Percentiles rank a stretch among this genome's conserved stretches.
These are phyloP conservation scores for Apiospora phragmitis DNA, from an alignment of 2,329 filamentous ascomycete genomes.

Conservation along the genomic window DNA sequence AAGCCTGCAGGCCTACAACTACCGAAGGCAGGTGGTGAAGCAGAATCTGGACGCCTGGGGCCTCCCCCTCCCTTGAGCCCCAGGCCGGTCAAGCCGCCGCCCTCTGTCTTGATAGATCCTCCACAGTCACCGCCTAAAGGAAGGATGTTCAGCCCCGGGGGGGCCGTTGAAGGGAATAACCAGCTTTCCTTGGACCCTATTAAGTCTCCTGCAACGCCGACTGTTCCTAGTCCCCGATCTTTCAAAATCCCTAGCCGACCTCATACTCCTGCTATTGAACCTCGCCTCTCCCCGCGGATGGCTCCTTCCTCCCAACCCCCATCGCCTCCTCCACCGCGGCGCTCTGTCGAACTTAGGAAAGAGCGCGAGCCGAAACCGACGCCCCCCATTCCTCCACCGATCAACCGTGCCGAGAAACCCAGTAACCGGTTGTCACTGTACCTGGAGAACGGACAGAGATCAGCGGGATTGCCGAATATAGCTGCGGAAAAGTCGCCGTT, in stretches of 20 bases:
- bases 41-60: conserved; percentile 36
- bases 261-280: conserved; percentile 51
- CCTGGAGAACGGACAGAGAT: conserved; percentile 28
- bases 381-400: conserved; percentile 64
- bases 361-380: conserved; percentile 43
- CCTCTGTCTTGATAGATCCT: conserved; percentile 64
- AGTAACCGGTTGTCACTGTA: conserved; percentile 54
- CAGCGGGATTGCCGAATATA: conserved; percentile 38
- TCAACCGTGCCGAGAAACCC: conserved; percentile 81
- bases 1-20: conserved; percentile 18
- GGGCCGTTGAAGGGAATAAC: conserved; percentile 43
- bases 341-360: conserved; percentile 59
- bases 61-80: conserved; percentile 47
- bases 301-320: conserved; percentile 50
- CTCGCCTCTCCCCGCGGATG: conserved; percentile 48
- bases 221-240: conserved; percentile 39
- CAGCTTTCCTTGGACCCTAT: conserved; percentile 47
- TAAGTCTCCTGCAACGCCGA: conserved; percentile 41
- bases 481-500: conserved; percentile 71
- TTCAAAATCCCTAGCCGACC: conserved; percentile 58
- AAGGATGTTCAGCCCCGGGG: conserved; percentile 31
- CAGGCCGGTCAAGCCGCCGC: conserved; percentile 53
- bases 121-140: conserved; percentile 67
- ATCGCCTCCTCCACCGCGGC: conserved; percentile 63
- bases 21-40: conserved; percentile 11